These are phyloP conservation scores for Erythrophleum fordii DNA, from an alignment of 306 rosid species.

Conservation along the genomic window DNA sequence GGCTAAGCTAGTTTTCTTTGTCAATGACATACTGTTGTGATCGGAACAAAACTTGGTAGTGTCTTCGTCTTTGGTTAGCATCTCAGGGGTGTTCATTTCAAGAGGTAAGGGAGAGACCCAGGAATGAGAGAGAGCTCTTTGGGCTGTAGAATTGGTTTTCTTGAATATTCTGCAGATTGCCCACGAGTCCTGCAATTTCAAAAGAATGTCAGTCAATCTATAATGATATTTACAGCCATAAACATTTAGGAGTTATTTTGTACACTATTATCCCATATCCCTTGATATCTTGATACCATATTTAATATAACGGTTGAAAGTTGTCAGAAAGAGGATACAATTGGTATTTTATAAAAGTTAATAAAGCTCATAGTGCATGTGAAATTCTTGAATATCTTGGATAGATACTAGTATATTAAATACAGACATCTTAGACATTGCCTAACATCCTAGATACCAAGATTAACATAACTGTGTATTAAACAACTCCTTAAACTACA, in stretches of 20 bases:
- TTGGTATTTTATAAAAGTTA: no score
- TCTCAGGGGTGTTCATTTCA: conserved; percentile 51
- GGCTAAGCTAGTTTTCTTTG: conserved; percentile 48
- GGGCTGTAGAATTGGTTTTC: conserved; percentile 79
- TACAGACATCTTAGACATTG: no score
- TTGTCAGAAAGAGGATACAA: no score
- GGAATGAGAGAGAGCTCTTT: conserved; percentile 77
- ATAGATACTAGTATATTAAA: no score
- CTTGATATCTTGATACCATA: background rate
- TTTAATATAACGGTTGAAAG: no score
- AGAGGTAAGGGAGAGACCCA: conserved; percentile 63
- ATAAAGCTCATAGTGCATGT: no score
- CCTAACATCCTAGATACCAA: no score
- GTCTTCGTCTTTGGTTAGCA: conserved; percentile 44
- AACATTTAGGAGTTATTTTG: background rate
- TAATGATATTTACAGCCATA: background rate
- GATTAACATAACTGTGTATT: no score
- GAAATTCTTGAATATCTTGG: no score
- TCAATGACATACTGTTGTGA: conserved; percentile 41
- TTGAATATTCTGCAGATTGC: conserved; percentile 97
- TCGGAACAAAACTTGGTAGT: conserved; percentile 49
- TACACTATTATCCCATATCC: background rate
- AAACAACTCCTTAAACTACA: no score
- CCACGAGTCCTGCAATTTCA: conserved; percentile 82
- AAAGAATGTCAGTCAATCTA: background rate